A percentile compares a stretch with the other conserved stretches of the same genome.
Conservation (phyloP, 1,139 yeast genomes). For the Magnusiomyces ingens region DNA sequence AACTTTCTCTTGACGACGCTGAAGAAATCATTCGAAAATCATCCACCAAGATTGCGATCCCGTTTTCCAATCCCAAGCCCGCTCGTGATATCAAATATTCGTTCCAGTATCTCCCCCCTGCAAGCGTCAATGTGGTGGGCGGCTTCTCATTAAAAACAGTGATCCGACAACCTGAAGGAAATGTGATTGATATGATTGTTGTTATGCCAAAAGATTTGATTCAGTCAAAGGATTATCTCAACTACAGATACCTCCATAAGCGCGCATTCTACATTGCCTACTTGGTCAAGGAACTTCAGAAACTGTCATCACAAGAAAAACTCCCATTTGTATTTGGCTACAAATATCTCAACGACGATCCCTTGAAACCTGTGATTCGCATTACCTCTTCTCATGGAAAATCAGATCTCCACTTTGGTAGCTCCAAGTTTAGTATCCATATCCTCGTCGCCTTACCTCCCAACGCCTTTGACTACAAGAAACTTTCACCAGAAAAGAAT, state of each 20-base stretch:
- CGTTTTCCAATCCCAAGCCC: constrained; percentile 89
- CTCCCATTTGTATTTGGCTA: constrained; percentile 45
- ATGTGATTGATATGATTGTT: constrained; percentile 68
- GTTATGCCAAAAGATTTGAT: constrained; percentile 73
- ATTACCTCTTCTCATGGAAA: constrained; percentile 17
- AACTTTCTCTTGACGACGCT: constrained; percentile 48
- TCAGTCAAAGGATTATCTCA: constrained; percentile 82
- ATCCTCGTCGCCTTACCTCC: constrained; percentile 67
- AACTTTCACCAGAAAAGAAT: constrained; percentile 64
- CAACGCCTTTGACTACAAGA: constrained; percentile 64
- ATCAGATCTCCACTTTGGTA: constrained; percentile 48
- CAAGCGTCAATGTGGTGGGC: constrained; percentile 73
- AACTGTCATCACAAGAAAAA: constrained; percentile 48
- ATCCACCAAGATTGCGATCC: constrained; percentile 52
- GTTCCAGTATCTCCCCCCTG: constrained; percentile 66
- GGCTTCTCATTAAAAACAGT: constrained; percentile 85
- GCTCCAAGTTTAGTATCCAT: constrained; percentile 66
- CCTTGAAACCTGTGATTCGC: constrained; percentile 31
- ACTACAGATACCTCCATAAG: constrained; percentile 84
- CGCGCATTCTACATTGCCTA: constrained; percentile 81
- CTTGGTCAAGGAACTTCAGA: constrained; percentile 56
- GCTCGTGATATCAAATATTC: constrained; percentile 56
- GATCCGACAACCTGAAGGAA: constrained; percentile 54
- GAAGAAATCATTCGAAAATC: constrained; percentile 42
- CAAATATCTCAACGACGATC: constrained; percentile 40